Base-by-base conservation (phyloP, 2,329 filamentous ascomycete genomes). In the Neonectria hederae region DNA sequence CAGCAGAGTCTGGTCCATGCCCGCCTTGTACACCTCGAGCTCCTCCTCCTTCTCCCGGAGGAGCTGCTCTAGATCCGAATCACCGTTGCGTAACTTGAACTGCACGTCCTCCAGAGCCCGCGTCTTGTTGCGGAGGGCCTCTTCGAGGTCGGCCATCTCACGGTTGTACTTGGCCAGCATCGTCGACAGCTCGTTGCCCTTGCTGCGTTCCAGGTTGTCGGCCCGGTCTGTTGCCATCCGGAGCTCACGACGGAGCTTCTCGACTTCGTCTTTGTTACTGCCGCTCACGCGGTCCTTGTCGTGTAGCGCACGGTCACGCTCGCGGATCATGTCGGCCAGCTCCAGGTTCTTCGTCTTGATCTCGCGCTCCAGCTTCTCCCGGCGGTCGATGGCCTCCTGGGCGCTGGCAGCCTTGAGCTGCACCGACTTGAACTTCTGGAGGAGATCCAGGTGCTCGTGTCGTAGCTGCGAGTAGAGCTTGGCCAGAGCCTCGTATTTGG, bases 271-370 rank as follows among this genome's bases (percentile, higher is more conserved):
- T 75, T 93, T 94, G 79, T 94, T 94, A 58, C 89, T 92, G 54
- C 96, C 96, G 55, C 85, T 88, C n/a, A 91, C 82, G 59, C 96
- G 89, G 76, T 99, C 96, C 78, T 94, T 93, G 67, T 99, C 96
- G 75, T 98, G 93, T 56, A 97, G 81, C 30, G 96, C 96, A 68
- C 96, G 89, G 76, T 99, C 96, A 72, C 96, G 88, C 82, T 99
- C 96, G 46, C 96, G 89, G 69, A 99, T 99, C 96, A 99, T 98
- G 78, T 98, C 94, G 32, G 96, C 96, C 66, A 99, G 82, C 79
- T 99, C 96, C n/a, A 99, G 84, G 76, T 99, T 99, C 87, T 99
- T 99, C 30, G 95, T 97, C 87, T 99, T 99, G 78, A 99, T 92
- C 81, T 99, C 96, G 35, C 95, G 91, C 82, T 98, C 94, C 56